phyloP scores from a whole-genome alignment of 441 rosid species.

The Erysimum cheiri region DNA sequence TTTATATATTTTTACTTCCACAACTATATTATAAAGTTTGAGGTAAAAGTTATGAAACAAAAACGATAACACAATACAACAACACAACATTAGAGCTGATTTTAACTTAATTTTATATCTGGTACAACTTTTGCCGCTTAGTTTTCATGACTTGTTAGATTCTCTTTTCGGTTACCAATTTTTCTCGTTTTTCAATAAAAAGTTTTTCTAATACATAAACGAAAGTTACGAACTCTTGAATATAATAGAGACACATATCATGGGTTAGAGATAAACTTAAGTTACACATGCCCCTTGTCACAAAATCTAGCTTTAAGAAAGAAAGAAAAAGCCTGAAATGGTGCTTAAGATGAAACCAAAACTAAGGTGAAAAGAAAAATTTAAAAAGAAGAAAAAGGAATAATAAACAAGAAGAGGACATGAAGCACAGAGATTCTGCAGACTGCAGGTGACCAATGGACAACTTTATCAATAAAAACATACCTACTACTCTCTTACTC shows the following conservation, averaged over 20 bases:
- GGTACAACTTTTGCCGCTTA: not conserved
- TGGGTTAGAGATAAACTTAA: slow-evolving; percentile 1
- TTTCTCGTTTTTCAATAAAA: slow-evolving; percentile 2
- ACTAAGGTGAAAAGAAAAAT: slow-evolving; percentile 14
- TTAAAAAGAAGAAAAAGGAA: slow-evolving; percentile 19
- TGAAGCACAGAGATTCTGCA: slow-evolving; percentile 46
- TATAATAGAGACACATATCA: slow-evolving; percentile 2
- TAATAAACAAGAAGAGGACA: slow-evolving; percentile 47
- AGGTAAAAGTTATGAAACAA: not conserved
- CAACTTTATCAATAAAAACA: slow-evolving; percentile 45
- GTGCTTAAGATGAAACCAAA: slow-evolving; percentile 19
- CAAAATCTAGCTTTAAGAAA: slow-evolving; percentile 27
- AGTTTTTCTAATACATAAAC: not conserved
- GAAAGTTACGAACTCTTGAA: slow-evolving; percentile 9
- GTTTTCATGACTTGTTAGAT: slow-evolving; percentile 28
- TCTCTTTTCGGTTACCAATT: slow-evolving; percentile 24
- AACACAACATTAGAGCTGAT: not conserved
- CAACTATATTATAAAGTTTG: not conserved
- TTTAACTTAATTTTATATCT: not conserved
- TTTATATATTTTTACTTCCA: too few species aligned
- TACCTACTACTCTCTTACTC: slow-evolving; percentile 39
- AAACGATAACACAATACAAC: not conserved
- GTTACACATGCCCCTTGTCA: slow-evolving; percentile 7
- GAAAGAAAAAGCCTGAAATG: not conserved
- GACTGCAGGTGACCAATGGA: slow-evolving; percentile 41